phyloP scores from a whole-genome alignment of 345 rosid species.

The Brassica napus region DNA sequence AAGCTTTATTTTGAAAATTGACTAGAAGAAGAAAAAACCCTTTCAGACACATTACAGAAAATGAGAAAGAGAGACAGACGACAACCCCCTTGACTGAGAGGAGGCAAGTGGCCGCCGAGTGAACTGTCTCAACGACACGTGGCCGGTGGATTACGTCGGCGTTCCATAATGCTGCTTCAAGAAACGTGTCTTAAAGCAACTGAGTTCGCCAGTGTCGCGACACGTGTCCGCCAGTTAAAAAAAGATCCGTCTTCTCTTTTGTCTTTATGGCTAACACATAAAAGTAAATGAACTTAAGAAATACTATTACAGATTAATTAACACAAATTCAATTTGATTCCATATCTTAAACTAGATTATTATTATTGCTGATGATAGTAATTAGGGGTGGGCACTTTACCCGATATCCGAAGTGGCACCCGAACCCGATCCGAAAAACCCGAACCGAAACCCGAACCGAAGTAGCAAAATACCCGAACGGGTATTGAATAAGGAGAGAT shows the following conservation, averaged over 20 bases:
- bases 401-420: no score
- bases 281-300: not conserved
- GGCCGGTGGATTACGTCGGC: conserved; percentile 48
- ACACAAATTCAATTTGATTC: not conserved
- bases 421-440: no score
- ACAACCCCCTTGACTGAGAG: conserved; percentile 35
- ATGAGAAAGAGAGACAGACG: conserved; percentile 26
- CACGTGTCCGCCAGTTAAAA: conserved; percentile 38
- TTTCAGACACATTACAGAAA: conserved; percentile 29
- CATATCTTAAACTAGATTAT: not conserved
- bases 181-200: conserved; percentile 43
- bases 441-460: no score
- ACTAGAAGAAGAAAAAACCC: not conserved
- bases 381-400: no score
- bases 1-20: not conserved
- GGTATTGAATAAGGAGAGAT: no score
- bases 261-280: not conserved
- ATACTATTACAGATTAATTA: not conserved
- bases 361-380: not conserved
- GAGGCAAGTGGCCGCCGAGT: conserved; percentile 71
- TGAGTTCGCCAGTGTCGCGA: conserved; percentile 15
- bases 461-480: no score
- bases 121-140: conserved; percentile 60
- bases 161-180: conserved; percentile 31
- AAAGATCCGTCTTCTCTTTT: conserved; percentile 35